Percentiles rank a stretch among this genome's conserved stretches.
phyloP scores from a whole-genome alignment of 768 basidiomycete species.

The Macrolepiota dolichaula region DNA sequence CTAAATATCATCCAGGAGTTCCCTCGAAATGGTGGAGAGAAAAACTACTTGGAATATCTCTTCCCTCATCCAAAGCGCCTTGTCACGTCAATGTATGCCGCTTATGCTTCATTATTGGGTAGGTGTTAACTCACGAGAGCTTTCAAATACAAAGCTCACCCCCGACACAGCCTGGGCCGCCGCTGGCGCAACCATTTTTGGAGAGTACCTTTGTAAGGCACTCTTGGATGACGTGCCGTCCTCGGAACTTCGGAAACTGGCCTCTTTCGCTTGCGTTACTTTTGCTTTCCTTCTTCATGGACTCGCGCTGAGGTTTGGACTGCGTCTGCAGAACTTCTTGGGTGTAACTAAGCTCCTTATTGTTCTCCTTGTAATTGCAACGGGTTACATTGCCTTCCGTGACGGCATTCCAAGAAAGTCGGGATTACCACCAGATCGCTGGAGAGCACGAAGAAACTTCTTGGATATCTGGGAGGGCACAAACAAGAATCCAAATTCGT shows the following conservation, averaged over 20 bases:
- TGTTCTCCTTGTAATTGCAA: constrained; percentile 39
- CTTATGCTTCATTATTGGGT: constrained; percentile 45
- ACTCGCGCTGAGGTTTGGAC: constrained; percentile 39
- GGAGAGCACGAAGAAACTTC: constrained; percentile 16
- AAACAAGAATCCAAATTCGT: constrained; percentile 37
- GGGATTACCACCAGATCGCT: constrained; percentile 26
- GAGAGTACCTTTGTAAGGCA: constrained; percentile 39
- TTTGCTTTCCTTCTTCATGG: constrained; percentile 35
- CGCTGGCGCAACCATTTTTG: constrained; percentile 49
- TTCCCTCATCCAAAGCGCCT: constrained; percentile 51
- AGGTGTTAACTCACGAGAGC: neutral
- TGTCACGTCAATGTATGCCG: constrained; percentile 38
- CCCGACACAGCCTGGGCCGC: constrained; percentile 15
- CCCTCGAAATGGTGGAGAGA: constrained; percentile 58
- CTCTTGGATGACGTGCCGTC: constrained; percentile 14
- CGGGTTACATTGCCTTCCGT: constrained; percentile 40
- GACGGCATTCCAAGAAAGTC: constrained; percentile 23
- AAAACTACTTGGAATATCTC: constrained; percentile 59
- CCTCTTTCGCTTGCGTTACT: constrained; percentile 27
- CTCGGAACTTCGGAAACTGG: constrained; percentile 18
- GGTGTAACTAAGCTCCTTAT: constrained; percentile 53
- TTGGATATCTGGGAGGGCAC: constrained; percentile 31
- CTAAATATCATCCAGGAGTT: constrained; percentile 32
- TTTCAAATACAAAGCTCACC: neutral
- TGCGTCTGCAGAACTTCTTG: constrained; percentile 56